Base-by-base conservation (phyloP, 305 asterid species). In the Solanum chacoense region DNA sequence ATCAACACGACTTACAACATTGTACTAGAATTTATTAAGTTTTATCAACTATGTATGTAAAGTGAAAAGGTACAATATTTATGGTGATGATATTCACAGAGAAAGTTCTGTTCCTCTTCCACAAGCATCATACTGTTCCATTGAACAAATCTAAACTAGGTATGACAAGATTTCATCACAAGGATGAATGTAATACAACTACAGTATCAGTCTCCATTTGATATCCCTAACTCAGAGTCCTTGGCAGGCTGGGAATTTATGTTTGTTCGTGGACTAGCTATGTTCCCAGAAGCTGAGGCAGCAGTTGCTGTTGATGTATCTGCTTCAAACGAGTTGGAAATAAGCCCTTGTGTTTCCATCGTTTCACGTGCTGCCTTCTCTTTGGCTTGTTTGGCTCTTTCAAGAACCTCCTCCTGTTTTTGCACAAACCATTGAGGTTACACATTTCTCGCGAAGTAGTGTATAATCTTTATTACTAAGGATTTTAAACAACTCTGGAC, bases 331-430 rank as follows among this genome's bases (percentile, higher is more conserved):
- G 94, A 34, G 89, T 90, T 92, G 85, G 92, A 88, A 84, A 85
- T 35, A 31, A 85, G 77, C 42, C 94, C 94, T 84, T 91, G 92
- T 31, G 94, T 91, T 88, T 91, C 96, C 93, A 85, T 34, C 14
- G 95, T 94, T 88, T 95, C 98, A 14, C 91, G 91, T 7, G 96
- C 94, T 42, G 99, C 98, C 85, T 91, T 91, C 88, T 94, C 96
- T 90, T 95, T 95, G 84, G 95, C 98, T 76, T 92, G 92, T 92
- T 92, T 91, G 63, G 98, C 99, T 91, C 94, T 96, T 88, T 94
- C 96, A 88, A 96, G 86, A 88, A 95, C 96, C 77, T 96, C 98
- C 59, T 94, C 96, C 98, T 95, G 94, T 1, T 75, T 12, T 71
- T 11, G 84, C 80, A 81, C 37, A 35, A 6, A 74, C 35, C 36